Percentiles rank a stretch among this genome's conserved stretches.
Conservation (phyloP, 2,329 filamentous ascomycete species). For the Penicillium vulpinum region DNA sequence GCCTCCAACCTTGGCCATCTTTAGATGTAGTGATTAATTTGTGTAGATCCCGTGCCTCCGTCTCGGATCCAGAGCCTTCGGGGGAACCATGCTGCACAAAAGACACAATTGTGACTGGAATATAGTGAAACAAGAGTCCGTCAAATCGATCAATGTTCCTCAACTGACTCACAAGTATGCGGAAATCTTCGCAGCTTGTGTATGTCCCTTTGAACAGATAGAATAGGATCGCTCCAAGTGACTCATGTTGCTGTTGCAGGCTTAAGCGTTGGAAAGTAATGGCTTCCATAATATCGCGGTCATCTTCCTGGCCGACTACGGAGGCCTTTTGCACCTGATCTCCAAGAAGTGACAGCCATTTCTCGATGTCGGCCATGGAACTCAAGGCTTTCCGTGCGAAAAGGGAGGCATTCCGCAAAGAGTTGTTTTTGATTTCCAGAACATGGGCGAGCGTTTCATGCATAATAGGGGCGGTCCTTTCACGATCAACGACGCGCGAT, state of each 20-base stretch:
- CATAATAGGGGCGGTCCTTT: constrained; percentile 55
- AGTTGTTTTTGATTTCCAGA: constrained; percentile 55
- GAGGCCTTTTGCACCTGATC: constrained; percentile 75
- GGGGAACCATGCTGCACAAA: constrained; percentile 77
- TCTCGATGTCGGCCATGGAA: constrained; percentile 73
- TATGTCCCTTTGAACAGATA: constrained; percentile 75
- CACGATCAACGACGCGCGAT: constrained; percentile 62
- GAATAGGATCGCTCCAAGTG: constrained; percentile 75
- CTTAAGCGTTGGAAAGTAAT: constrained; percentile 78
- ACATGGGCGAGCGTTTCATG: constrained; percentile 59
- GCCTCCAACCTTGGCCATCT: constrained; percentile 69
- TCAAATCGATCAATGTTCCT: constrained; percentile 77
- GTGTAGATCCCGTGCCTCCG: constrained; percentile 70
- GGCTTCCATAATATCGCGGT: constrained; percentile 69
- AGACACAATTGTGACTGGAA: constrained; percentile 75
- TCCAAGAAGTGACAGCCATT: constrained; percentile 71
- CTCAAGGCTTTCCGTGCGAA: constrained; percentile 74
- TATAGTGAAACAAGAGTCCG: constrained; percentile 71
- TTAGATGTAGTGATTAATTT: constrained; percentile 64
- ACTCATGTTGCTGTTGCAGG: constrained; percentile 85
- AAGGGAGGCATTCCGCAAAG: constrained; percentile 54
- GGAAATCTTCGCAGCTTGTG: constrained; percentile 70
- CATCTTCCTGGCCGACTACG: constrained; percentile 67
- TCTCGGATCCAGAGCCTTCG: constrained; percentile 67
- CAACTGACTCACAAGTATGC: constrained; percentile 66